Base-by-base conservation (phyloP, 164 flowering plant genomes). In the Umbilicus rupestris region DNA sequence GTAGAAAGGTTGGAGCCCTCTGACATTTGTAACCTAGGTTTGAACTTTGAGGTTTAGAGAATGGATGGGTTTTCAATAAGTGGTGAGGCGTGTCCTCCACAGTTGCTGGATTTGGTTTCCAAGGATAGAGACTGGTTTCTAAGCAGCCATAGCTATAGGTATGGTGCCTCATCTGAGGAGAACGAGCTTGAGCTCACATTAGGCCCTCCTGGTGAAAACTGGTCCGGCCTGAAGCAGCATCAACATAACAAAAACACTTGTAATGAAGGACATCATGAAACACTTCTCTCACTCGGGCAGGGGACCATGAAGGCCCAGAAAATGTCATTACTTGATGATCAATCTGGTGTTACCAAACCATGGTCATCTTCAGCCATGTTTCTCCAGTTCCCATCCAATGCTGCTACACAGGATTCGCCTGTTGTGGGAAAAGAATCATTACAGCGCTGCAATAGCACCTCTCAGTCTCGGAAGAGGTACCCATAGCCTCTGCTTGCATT, bases 391-490 rank as follows among this genome's bases (percentile, higher is more conserved):
- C 67, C 71, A 63, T 35, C 75, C 8, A 59, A 62, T 50, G n/a
- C 66, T 17, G 41, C 79, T 70, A 73, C 81, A 65, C n/a, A n/a
- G n/a, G n/a, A n/a, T n/a, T n/a, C n/a, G n/a, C n/a, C n/a, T n/a
- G 83, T 71, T 62, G 63, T 69, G 58, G 39, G 67, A 22, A 78
- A 81, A 79, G 93, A 86, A 73, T 72, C 84, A 12, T 74, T 83
- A 74, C 86, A 83, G 75, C 39, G 71, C 69, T 71, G 83, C 77
- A 68, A 79, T 79, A 68, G 78, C 75, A 76, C 63, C 68, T 78
- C 92, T 69, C 91, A 85, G 84, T 78, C 92, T 70, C 93, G 85
- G 84, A 87, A 87, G 83, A 91, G 97, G 97, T 88, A 66, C 73
- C 41, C 29, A 22, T 16, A 63, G 8, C 39, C 9, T 30, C 39